A percentile compares a stretch with the other conserved stretches of the same genome.
Conservation (phyloP, 2,329 filamentous ascomycete genomes). For the Aspergillus chevalieri region DNA sequence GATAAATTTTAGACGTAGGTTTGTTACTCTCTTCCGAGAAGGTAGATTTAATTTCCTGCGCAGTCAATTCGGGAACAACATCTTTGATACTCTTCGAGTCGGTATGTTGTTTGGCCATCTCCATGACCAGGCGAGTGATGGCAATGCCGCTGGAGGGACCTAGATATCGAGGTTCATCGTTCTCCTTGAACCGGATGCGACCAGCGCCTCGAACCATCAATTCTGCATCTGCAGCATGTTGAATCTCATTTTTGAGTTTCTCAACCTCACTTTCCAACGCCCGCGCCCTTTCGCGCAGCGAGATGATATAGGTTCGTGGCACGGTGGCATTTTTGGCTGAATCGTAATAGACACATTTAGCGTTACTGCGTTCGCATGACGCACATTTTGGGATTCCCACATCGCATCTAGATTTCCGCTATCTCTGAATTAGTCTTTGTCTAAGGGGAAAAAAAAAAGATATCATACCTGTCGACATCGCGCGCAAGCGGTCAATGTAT, state of each 20-base stretch:
- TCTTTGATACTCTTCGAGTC: conserved; percentile 87
- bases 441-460: not conserved
- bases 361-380: conserved; percentile 86
- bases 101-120: conserved; percentile 89
- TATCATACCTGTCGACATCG: conserved; percentile 43
- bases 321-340: conserved; percentile 79
- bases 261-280: conserved; percentile 75
- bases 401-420: conserved; percentile 96
- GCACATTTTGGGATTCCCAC: conserved; percentile 84
- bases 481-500: conserved; percentile 46
- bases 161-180: conserved; percentile 83
- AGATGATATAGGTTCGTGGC: conserved; percentile 85
- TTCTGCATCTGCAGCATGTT: conserved; percentile 65
- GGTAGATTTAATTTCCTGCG: conserved; percentile 63
- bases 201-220: conserved; percentile 82
- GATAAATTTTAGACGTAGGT: conserved; percentile 74
- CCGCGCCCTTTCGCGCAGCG: conserved; percentile 79
- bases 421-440: conserved; percentile 4
- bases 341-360: conserved; percentile 92
- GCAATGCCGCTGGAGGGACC: conserved; percentile 93
- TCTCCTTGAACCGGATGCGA: conserved; percentile 74
- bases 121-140: conserved; percentile 91
- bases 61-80: conserved; percentile 70
- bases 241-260: conserved; percentile 70
- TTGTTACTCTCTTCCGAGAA: conserved; percentile 59